phyloP scores from a whole-genome alignment of 2,329 filamentous ascomycete species.

The Diaporthe nobilis region DNA sequence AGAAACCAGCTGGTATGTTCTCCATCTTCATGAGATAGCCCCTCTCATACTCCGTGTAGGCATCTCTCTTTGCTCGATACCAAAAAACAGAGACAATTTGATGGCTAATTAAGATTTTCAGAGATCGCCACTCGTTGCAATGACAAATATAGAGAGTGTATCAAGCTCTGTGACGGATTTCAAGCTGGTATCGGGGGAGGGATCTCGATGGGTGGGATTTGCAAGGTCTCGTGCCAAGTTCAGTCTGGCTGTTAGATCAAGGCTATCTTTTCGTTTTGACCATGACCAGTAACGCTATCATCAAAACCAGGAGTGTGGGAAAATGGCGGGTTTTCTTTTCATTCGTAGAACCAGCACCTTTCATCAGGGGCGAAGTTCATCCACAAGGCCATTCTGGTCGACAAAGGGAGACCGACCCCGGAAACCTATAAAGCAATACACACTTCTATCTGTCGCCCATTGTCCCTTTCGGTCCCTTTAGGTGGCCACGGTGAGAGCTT shows the following conservation, averaged over 20 bases:
- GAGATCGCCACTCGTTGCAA: neutral
- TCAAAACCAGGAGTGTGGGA: too few species aligned
- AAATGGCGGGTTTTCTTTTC: too few species aligned
- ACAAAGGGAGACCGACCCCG: too few species aligned
- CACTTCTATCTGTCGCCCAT: too few species aligned
- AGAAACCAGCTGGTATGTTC: neutral
- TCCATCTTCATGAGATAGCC: neutral
- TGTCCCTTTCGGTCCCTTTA: too few species aligned
- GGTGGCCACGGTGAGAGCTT: too few species aligned
- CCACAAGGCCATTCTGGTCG: too few species aligned
- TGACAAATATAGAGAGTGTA: neutral
- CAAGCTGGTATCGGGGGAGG: neutral
- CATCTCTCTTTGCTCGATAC: neutral
- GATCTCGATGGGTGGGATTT: neutral
- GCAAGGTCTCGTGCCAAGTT: neutral
- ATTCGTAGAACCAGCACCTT: too few species aligned
- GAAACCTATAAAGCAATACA: too few species aligned
- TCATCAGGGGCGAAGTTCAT: too few species aligned
- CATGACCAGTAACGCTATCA: too few species aligned
- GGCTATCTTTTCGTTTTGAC: neutral
- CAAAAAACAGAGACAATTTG: neutral
- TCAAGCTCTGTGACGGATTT: neutral
- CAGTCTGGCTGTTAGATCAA: neutral
- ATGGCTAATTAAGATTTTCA: neutral
- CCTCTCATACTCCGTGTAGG: neutral